phyloP scores from a whole-genome alignment of 345 rosid genomes.

The Eucalyptus globulus region DNA sequence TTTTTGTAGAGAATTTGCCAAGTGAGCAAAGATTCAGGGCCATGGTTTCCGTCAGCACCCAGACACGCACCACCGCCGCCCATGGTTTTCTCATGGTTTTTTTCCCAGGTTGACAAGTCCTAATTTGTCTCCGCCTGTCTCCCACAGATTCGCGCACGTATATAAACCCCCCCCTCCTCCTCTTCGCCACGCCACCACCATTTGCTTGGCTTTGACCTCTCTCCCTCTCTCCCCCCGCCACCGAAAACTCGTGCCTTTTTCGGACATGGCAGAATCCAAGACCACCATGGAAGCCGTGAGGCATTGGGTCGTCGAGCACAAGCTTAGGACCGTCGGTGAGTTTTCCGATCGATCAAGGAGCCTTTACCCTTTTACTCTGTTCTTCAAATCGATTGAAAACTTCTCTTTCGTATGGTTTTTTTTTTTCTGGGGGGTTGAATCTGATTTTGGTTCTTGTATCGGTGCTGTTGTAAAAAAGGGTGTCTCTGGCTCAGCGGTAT shows the following conservation, averaged over 20 bases:
- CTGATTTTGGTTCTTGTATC: neutral
- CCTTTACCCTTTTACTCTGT: neutral
- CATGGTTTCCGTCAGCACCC: neutral
- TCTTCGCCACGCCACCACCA: neutral
- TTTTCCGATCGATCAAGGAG: neutral
- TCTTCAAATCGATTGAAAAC: neutral
- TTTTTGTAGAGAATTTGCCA: neutral
- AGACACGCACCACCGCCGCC: neutral
- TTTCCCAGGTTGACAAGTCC: neutral
- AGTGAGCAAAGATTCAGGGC: neutral
- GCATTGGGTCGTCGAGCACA: slow-evolving; percentile 79
- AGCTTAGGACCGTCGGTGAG: slow-evolving; percentile 91
- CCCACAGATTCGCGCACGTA: neutral
- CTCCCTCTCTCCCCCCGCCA: neutral
- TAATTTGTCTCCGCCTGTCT: neutral
- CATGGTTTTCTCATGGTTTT: neutral
- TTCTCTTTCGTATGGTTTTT: neutral
- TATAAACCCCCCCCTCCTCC: neutral
- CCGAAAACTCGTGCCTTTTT: neutral
- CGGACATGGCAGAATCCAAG: slow-evolving; percentile 53
- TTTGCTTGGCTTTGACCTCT: neutral
- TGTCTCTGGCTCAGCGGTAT: slow-evolving; percentile 86
- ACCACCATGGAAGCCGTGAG: slow-evolving; percentile 39
- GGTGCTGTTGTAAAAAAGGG: slow-evolving; percentile 23
- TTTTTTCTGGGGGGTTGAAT: neutral